Conservation (phyloP, 345 rosid genomes). For the Garcia nutans region DNA sequence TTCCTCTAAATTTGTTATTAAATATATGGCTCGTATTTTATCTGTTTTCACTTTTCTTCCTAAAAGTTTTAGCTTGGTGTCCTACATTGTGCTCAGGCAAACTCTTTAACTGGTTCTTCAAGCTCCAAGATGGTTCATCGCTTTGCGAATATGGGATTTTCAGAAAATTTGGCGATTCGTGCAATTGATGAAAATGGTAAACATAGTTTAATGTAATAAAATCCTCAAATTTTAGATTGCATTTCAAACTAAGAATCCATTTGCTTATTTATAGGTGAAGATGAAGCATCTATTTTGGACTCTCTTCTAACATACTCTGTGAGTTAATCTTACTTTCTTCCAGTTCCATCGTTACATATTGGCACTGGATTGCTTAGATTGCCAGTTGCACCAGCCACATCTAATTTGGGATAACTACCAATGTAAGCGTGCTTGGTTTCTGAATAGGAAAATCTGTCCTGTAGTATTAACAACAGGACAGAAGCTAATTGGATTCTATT, state of each 20-base stretch:
- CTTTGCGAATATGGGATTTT: slow-evolving; percentile 12
- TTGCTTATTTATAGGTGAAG: background rate
- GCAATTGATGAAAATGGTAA: slow-evolving; percentile 14
- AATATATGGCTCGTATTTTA: too few relatives aligned
- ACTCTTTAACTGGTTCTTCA: background rate
- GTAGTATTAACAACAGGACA: background rate
- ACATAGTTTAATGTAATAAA: background rate
- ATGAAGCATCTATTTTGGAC: slow-evolving; percentile 9
- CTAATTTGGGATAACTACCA: background rate
- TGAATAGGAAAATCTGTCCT: background rate
- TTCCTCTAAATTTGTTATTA: background rate
- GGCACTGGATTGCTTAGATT: background rate
- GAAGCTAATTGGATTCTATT: background rate
- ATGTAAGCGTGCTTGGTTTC: background rate
- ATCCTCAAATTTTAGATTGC: background rate
- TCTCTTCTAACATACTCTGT: slow-evolving; percentile 13
- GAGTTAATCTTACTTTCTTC: background rate
- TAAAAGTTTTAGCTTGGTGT: background rate
- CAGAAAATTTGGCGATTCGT: background rate
- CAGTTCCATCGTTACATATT: too few relatives aligned
- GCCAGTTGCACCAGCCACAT: background rate
- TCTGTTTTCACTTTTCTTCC: background rate
- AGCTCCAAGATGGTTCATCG: slow-evolving; percentile 7
- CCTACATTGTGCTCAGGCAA: background rate
- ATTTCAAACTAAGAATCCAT: background rate